Conservation (phyloP, 148 eudicot genomes). For the Gaultheria prostrata region DNA sequence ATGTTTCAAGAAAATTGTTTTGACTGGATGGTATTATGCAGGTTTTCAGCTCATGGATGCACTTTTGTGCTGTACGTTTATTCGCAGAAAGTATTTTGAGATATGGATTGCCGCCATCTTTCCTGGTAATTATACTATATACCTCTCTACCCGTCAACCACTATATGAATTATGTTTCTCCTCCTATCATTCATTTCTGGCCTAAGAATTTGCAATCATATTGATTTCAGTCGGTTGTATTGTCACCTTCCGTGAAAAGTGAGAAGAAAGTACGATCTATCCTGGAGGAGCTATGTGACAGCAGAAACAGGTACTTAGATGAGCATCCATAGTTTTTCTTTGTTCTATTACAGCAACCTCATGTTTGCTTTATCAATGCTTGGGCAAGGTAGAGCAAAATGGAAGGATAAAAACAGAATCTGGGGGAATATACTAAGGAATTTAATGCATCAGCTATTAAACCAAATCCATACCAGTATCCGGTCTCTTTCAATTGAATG, state of each 20-base stretch:
- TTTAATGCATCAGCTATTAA: not conserved
- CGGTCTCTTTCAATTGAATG: not conserved
- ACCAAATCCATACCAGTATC: not conserved
- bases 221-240: slow-evolving; percentile 62
- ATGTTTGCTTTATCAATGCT: not conserved
- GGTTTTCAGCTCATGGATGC: slow-evolving; percentile 88
- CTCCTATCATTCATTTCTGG: not conserved
- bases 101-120: slow-evolving; percentile 93
- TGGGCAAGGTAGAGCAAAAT: not conserved
- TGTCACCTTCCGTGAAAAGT: slow-evolving; percentile 75
- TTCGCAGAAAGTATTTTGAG: slow-evolving; percentile 88
- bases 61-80: slow-evolving; percentile 82
- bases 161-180: slow-evolving; percentile 14
- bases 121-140: slow-evolving; percentile 51
- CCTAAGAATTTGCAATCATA: not conserved
- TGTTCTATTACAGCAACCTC: not conserved
- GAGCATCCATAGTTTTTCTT: slow-evolving; percentile 1
- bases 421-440: not conserved
- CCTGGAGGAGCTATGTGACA: slow-evolving; percentile 61
- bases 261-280: slow-evolving; percentile 95
- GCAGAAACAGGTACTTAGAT: slow-evolving; percentile 64
- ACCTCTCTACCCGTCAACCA: not conserved
- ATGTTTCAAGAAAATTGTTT: slow-evolving; percentile 1
- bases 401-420: not conserved
- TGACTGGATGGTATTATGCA: slow-evolving; percentile 25